Evolutionary conservation across 257 asterid genomes (phyloP), one percentile per base, ranked within the genome.

Genomic region (Gardenia jasminoides): DNA sequence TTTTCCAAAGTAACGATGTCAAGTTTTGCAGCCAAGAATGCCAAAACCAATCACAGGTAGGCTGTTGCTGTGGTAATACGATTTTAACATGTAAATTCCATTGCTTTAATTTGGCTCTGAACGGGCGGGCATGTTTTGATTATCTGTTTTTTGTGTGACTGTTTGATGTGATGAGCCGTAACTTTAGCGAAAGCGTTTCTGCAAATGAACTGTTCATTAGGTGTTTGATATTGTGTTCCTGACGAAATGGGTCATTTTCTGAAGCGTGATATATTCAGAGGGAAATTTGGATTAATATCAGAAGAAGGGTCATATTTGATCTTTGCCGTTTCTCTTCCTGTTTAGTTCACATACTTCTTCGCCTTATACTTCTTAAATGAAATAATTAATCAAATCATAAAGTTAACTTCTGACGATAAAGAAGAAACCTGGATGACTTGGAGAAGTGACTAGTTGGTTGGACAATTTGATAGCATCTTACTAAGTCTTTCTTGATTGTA

Each of bases 21-120:
- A 33, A 81, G 28, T 94, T 88, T 84, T 94, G 98, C 86, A 82
- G 90, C 75, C 58, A 85, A 24, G 83, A 80, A n/a, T 94, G 98
- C 75, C 75, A 85, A 84, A 66, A 74, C 26, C 85, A 85, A 50
- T 79, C 96, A 1, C 74, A 84, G 92, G 97, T 92, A 5, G 22
- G 20, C 56, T 4, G 20, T 50, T 3, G 20, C 20, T 10, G 13
- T 50, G 13, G 56, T 17, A 36, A 36, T 36, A 36, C 41, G 41
- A 36, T 36, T 36, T 36, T 50, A 50, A 50, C 16, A 50, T 12
- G 56, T 50, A 10, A 9, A 13, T 50, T 50, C 3, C 15, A 10
- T 50, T 17, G 26, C 16, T 56, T 22, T 10, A 19, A 11, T 56
- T 56, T n/a, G n/a, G 6, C 7, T 20, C 20, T 19, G 22, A 56